Base-by-base conservation (phyloP, 768 basidiomycete species). In the Porphyrellus cyaneotinctus region DNA sequence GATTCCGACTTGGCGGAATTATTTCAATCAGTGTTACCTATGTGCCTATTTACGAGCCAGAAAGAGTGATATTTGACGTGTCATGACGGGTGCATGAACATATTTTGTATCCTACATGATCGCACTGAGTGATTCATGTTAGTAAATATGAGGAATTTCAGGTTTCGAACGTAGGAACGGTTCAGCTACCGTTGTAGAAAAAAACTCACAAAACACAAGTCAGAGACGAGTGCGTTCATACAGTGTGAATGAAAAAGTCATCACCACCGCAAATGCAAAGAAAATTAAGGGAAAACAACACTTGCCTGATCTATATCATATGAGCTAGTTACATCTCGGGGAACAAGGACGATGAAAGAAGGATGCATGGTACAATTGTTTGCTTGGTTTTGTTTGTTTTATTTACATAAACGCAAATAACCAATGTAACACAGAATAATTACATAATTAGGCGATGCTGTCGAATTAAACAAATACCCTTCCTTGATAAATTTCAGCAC, bases 161-260 rank as follows among this genome's bases (percentile, higher is more conserved):
- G 42, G 39, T 43, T 42, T 37, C 31, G 55, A 58, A 26, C 45
- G 45, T 53, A 50, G 52, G 37, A 58, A 58, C 62, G 69, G 75
- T 71, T 88, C 86, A 88, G 86, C 77, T 88, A 88, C 86, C 87
- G 86, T 88, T 88, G 87, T 88, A 88, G 84, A 80, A 75, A 61
- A 6, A 71, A 69, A 75, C 66, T 83, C 84, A 82, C 64, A 49
- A 76, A 75, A 67, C 72, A 68, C 64, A 68, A 69, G 68, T 61
- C 68, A 54, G 47, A 71, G 68, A 66, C 60, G 65, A 61, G 69
- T 67, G 67, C 65, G 72, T 79, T 88, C 85, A 73, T 80, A 82
- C 82, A 87, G 85, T 87, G 83, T 84, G 84, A 85, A 87, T 84
- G 72, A 66, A 71, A 47, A 72, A 75, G 75, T 77, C 80, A 84